A percentile compares a stretch with the other conserved stretches of the same genome.
These are phyloP conservation scores for Phytophthora chlamydospora DNA, from an alignment of 352 stramenopile species.

Conservation along the genomic window DNA sequence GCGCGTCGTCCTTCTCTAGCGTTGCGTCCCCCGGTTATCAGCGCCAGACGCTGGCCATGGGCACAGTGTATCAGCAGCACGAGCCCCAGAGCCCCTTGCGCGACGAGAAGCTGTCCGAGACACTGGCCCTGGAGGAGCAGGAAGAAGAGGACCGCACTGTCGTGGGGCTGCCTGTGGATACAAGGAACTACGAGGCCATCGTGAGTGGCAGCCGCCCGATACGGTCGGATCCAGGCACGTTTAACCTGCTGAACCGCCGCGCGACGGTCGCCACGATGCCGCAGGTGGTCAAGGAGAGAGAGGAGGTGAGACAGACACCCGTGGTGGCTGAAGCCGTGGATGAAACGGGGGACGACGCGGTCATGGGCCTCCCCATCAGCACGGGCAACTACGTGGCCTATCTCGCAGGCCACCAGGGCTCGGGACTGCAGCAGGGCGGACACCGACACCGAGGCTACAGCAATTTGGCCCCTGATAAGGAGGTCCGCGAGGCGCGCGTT, in stretches of 20 bases:
- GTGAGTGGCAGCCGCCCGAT: slow-evolving; percentile 33
- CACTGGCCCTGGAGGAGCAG: slow-evolving; percentile 13
- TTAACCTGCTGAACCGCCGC: slow-evolving; percentile 25
- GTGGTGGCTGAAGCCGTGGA: slow-evolving; percentile 18
- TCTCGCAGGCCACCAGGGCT: slow-evolving; percentile 37
- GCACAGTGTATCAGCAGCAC: slow-evolving; percentile 31
- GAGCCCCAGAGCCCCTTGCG: slow-evolving; percentile 7
- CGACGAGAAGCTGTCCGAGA: slow-evolving; percentile 6
- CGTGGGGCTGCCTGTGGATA: slow-evolving; percentile 53
- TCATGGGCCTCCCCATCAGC: slow-evolving; percentile 65
- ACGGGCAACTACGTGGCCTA: slow-evolving; percentile 66
- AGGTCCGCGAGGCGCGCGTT: slow-evolving; percentile 29
- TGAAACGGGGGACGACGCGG: slow-evolving; percentile 42
- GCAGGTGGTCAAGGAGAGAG: slow-evolving; percentile 14
- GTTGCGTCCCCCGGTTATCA: slow-evolving; percentile 18
- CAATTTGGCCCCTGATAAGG: slow-evolving; percentile 45
- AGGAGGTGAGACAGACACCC: slow-evolving; percentile 9
- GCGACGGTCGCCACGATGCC: slow-evolving; percentile 36
- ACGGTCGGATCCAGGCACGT: slow-evolving; percentile 26
- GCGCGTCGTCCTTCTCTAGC: slow-evolving; percentile 18
- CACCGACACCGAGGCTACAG: slow-evolving; percentile 61
- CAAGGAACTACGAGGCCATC: slow-evolving; percentile 58
- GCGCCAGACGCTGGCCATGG: slow-evolving; percentile 19
- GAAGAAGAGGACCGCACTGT: slow-evolving; percentile 45
- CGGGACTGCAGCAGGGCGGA: slow-evolving; percentile 33